These are phyloP conservation scores for Euphorbia pulcherrima DNA, from an alignment of 345 rosid genomes.

Conservation along the genomic window DNA sequence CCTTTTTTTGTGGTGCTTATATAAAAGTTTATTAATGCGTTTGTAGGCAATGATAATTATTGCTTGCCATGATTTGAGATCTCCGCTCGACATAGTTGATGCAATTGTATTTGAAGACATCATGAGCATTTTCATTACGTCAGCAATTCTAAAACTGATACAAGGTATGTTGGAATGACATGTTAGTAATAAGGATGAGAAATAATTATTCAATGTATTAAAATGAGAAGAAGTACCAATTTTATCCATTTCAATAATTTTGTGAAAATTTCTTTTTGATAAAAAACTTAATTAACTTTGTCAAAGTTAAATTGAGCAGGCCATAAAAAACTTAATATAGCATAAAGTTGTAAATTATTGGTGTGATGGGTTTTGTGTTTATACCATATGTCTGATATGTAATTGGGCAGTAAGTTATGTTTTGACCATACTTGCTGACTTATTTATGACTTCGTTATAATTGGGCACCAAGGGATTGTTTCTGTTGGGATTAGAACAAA, in stretches of 20 bases:
- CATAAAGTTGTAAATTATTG: neutral
- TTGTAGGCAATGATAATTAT: conserved; percentile 88
- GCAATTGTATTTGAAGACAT: conserved; percentile 73
- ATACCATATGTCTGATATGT: neutral
- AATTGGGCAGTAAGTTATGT: neutral
- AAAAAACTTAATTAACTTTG: neutral
- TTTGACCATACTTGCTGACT: neutral
- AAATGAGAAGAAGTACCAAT: neutral
- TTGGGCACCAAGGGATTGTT: too few species aligned
- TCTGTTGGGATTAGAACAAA: too few species aligned
- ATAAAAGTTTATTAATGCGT: conserved; percentile 9
- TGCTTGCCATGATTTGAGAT: conserved; percentile 89
- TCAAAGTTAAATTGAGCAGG: neutral
- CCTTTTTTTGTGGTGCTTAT: neutral
- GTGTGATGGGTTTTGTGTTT: neutral
- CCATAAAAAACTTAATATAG: neutral
- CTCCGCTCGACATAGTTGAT: conserved; percentile 77
- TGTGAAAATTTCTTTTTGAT: neutral
- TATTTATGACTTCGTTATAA: neutral
- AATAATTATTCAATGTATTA: neutral
- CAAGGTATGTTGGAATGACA: conserved; percentile 45
- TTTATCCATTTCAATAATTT: neutral
- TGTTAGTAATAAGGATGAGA: neutral
- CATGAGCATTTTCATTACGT: conserved; percentile 88
- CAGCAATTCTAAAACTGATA: conserved; percentile 67